phyloP scores from a whole-genome alignment of 257 asterid species.

The Nicotiana obtusifolia region DNA sequence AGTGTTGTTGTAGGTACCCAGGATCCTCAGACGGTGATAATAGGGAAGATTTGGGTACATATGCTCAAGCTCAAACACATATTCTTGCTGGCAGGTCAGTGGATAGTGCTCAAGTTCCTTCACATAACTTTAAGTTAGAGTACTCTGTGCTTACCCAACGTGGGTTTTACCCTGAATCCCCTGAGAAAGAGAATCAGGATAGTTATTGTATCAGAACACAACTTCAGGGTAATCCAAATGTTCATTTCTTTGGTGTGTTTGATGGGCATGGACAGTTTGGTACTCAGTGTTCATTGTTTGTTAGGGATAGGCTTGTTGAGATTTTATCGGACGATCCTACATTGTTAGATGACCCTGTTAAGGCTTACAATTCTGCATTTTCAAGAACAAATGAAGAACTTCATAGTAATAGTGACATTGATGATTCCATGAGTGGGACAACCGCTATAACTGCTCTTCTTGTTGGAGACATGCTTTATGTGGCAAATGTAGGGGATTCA shows the following conservation, averaged over 20 bases:
- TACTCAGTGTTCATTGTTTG: slow-evolving; percentile 71
- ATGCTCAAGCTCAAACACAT: slow-evolving; percentile 37
- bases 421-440: slow-evolving; percentile 97
- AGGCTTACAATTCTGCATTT: slow-evolving; percentile 70
- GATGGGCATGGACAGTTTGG: slow-evolving; percentile 91
- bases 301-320: slow-evolving; percentile 71
- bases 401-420: slow-evolving; percentile 50
- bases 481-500: slow-evolving; percentile 95
- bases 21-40: slow-evolving; percentile 50
- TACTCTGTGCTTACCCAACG: slow-evolving; percentile 68
- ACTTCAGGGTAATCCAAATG: slow-evolving; percentile 72
- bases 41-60: slow-evolving; percentile 36
- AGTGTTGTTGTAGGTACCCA: slow-evolving; percentile 64
- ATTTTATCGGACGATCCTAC: slow-evolving; percentile 44
- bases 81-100: slow-evolving; percentile 34
- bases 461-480: slow-evolving; percentile 65
- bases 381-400: slow-evolving; percentile 72
- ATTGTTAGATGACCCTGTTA: slow-evolving; percentile 75
- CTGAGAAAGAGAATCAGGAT: slow-evolving; percentile 89
- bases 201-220: slow-evolving; percentile 59
- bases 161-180: slow-evolving; percentile 80
- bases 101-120: slow-evolving; percentile 73
- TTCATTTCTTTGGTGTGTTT: slow-evolving; percentile 93
- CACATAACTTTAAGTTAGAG: slow-evolving; percentile 57
- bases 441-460: slow-evolving; percentile 82